phyloP scores from a whole-genome alignment of 2,329 filamentous ascomycete species.

The Atkinsonella texensis region DNA sequence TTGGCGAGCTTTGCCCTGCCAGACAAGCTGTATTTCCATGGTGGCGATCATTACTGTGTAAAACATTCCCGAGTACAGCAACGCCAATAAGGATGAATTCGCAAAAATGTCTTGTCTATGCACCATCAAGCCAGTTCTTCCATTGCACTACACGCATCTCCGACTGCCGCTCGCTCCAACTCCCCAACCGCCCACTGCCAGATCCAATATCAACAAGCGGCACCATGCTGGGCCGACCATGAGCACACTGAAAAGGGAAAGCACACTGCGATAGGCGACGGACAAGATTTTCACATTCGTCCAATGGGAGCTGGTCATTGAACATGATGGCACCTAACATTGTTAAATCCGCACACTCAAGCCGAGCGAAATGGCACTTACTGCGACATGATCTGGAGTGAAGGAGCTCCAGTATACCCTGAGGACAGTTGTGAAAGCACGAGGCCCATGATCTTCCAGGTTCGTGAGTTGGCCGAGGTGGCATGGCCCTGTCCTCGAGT shows the following conservation, averaged over 20 bases:
- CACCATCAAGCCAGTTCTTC: slow-evolving; percentile 13
- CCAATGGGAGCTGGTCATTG: slow-evolving; percentile 51
- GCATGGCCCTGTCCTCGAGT: slow-evolving; percentile 34
- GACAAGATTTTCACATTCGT: slow-evolving; percentile 49
- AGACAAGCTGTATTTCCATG: no score
- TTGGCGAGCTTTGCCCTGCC: no score
- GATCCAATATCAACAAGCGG: slow-evolving; percentile 43
- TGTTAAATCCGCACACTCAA: slow-evolving; percentile 6
- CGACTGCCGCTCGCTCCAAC: slow-evolving; percentile 14
- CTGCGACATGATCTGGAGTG: slow-evolving; percentile 68
- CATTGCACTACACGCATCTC: slow-evolving; percentile 6
- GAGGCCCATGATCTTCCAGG: slow-evolving; percentile 40
- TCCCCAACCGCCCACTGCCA: slow-evolving; percentile 12
- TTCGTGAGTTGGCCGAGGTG: slow-evolving; percentile 1
- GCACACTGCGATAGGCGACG: slow-evolving; percentile 44
- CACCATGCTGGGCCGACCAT: slow-evolving; percentile 58
- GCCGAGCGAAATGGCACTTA: slow-evolving; percentile 15
- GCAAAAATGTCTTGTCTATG: neutral
- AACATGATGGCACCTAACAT: slow-evolving; percentile 63
- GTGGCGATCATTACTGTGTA: no score
- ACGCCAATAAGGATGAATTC: no score
- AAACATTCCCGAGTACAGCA: no score
- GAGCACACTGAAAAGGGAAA: slow-evolving; percentile 76
- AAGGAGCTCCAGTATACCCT: slow-evolving; percentile 62
- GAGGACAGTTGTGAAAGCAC: slow-evolving; percentile 57